Conservation (phyloP, 2,329 filamentous ascomycete species). For the Claviceps digitariae region DNA sequence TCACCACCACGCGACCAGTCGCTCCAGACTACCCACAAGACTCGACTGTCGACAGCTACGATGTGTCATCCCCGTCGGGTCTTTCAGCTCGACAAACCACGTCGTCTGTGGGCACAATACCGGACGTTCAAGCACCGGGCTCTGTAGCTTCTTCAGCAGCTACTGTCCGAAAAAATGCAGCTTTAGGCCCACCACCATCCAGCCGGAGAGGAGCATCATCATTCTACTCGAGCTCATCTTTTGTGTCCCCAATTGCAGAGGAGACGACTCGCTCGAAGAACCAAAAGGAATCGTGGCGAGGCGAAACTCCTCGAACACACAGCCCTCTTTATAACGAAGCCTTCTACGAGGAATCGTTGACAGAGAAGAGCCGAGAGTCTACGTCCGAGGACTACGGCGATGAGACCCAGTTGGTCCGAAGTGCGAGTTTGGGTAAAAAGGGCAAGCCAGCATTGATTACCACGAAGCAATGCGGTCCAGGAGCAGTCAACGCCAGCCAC, state of each 20-base stretch:
- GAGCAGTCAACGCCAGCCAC: conserved; percentile 14
- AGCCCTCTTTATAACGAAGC: conserved; percentile 35
- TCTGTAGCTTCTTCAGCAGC: conserved; percentile 12
- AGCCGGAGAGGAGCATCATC: conserved; percentile 47
- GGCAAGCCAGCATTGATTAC: conserved; percentile 43
- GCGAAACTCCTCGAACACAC: conserved; percentile 26
- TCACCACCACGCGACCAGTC: conserved; percentile 19
- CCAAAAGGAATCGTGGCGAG: conserved; percentile 49
- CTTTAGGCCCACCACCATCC: conserved; percentile 46
- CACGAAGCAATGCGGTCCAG: conserved; percentile 12
- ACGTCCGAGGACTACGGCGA: conserved; percentile 35
- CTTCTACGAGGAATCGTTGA: conserved; percentile 35
- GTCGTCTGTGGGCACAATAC: conserved; percentile 42
- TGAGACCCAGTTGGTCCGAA: conserved; percentile 44
- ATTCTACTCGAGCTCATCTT: conserved; percentile 52
- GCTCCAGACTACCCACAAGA: conserved; percentile 23
- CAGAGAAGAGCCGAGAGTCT: conserved; percentile 29
- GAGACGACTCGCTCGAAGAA: conserved; percentile 47
- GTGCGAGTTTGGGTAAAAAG: conserved; percentile 47
- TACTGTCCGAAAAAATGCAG: conserved; percentile 33
- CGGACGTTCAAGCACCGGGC: conserved; percentile 40
- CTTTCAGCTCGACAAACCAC: conserved; percentile 36
- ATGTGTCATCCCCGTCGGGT: conserved; percentile 32
- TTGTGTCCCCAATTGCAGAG: conserved; percentile 64
- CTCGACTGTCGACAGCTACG: conserved; percentile 16